These are phyloP conservation scores for Coemansia reversa DNA, from an alignment of 192 early-diverging fungal genomes.

Conservation along the genomic window DNA sequence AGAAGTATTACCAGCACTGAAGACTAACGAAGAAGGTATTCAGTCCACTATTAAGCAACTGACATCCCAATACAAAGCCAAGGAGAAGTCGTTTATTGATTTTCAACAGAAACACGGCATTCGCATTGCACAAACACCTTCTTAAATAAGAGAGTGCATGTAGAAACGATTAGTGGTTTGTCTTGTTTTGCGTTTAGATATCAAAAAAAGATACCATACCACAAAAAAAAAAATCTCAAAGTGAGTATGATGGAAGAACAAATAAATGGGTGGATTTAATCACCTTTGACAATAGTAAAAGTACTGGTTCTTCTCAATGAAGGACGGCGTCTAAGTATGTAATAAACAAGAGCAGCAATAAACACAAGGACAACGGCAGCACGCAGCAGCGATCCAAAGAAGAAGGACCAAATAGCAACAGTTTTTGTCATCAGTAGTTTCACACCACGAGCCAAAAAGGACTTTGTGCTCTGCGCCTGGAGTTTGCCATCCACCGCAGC, in stretches of 20 bases:
- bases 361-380: conserved; percentile 22
- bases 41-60: conserved; percentile 73
- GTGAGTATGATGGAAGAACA: neutral
- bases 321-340: conserved; percentile 22
- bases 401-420: conserved; percentile 14
- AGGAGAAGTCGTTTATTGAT: conserved; percentile 84
- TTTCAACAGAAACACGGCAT: conserved; percentile 93
- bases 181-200: neutral
- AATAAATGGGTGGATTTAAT: conserved; percentile 13
- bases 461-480: conserved; percentile 32
- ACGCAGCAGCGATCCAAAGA: conserved; percentile 34
- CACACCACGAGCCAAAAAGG: conserved; percentile 34
- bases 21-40: conserved; percentile 84
- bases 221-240: neutral
- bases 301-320: conserved; percentile 7
- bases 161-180: neutral
- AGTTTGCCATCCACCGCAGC: conserved; percentile 44
- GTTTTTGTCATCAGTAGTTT: conserved; percentile 5
- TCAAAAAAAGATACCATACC: neutral
- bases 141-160: neutral
- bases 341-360: conserved; percentile 15
- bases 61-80: conserved; percentile 76
- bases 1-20: conserved; percentile 87
- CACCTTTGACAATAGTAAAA: conserved; percentile 40
- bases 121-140: conserved; percentile 53